phyloP scores from a whole-genome alignment of 192 early-diverging fungal species.

The Coemansia sp. region DNA sequence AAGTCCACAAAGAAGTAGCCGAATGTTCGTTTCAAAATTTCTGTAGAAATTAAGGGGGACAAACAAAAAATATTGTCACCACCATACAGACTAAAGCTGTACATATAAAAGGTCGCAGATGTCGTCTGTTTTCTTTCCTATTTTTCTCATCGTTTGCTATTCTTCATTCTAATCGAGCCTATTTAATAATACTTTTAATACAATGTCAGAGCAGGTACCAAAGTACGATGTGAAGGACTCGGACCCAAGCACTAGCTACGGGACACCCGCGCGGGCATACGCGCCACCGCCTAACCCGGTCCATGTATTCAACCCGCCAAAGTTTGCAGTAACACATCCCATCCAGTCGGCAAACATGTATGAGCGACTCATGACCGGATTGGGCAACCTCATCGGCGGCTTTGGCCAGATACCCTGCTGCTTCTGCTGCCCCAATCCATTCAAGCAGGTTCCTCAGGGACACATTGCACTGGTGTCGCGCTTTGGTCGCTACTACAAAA shows the following conservation, averaged over 20 bases:
- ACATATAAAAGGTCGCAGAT: no score
- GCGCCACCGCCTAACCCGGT: background rate
- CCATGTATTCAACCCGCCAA: conserved; percentile 17
- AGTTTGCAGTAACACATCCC: conserved; percentile 16
- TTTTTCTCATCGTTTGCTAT: background rate
- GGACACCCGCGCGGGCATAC: conserved; percentile 10
- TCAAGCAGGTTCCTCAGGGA: conserved; percentile 43
- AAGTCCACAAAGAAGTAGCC: background rate
- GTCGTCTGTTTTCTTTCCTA: background rate
- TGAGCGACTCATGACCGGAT: conserved; percentile 11
- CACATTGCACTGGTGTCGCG: conserved; percentile 46
- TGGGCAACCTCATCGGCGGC: conserved; percentile 40
- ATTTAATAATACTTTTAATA: background rate
- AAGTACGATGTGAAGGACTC: conserved; percentile 14
- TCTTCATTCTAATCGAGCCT: background rate
- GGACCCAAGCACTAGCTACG: conserved; percentile 14
- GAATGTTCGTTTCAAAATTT: no score
- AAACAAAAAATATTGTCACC: no score
- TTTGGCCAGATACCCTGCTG: conserved; percentile 52
- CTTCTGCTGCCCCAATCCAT: conserved; percentile 54
- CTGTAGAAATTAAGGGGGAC: no score
- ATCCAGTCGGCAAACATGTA: conserved; percentile 9
- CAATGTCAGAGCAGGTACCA: conserved; percentile 6
- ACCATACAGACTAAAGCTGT: no score
- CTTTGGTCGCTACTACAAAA: conserved; percentile 56